Base-by-base conservation (phyloP, 2,329 filamentous ascomycete genomes). In the Tolypocladium ophioglossoides region DNA sequence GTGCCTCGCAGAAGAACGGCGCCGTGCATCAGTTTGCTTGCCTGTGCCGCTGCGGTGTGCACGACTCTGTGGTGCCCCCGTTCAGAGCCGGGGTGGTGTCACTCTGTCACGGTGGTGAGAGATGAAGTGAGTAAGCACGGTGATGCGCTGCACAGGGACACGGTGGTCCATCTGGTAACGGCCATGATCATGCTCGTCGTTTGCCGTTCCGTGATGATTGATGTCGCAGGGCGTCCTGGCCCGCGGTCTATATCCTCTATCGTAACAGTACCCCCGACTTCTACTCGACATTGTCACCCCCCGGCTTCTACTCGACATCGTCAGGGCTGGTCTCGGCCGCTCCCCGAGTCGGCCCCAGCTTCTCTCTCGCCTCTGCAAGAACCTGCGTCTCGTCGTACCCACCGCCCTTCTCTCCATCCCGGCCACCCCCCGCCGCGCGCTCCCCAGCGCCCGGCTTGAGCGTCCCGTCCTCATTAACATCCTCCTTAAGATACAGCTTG, bases 401-500 rank as follows among this genome's bases (percentile, higher is more conserved):
- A 1, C 61, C 64, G 32, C 68, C 60, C 0, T 57, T 61, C 1
- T 65, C 54, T 54, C 64, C 53, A 37, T 61, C 54, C 24, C 60
- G 53, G n/a, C 49, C 40, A 3, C 52, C 53, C 47, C 61, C 61
- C 0, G 56, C 54, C 5, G 57, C 56, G 11, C 59, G 65, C 41
- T 69, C 65, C 20, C 64, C 67, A 0, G 71, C 70, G 0, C 67
- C 68, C 14, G 62, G 59, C 61, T 80, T 83, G 10, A 84, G 64
- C 1, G 73, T 74, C 1, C 80, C 82, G 51, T 83, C 75, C 56
- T 83, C 78, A 58, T 82, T 77, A 37, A 85, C 72, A 57, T 86
- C 77, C 49, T 88, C 84, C 54, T 82, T 84, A 10, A 85, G 79
- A 56, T 94, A 78, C 4, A 96, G 75, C 20, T 85, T 86, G 67